Base-by-base conservation (phyloP, 1,139 yeast species). In the Kurtzmaniella natalensis region DNA sequence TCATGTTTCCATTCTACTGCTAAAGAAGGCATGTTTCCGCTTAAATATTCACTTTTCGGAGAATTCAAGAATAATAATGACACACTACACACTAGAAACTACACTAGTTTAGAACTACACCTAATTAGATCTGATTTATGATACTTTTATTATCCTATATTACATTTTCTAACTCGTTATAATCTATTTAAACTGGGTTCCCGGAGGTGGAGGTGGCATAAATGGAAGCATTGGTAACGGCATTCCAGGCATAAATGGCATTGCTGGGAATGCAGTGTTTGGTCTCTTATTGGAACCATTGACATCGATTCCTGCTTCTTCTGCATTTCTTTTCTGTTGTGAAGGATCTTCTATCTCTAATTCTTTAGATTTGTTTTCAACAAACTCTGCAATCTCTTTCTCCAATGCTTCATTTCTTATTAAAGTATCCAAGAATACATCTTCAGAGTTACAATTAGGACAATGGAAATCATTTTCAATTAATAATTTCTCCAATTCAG, bases 391-490 rank as follows among this genome's bases (percentile, higher is more conserved):
- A 21, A 87, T 68, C 37, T 73, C 68, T 30, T 62, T 57, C 41
- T 76, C 77, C 54, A 78, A 65, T 17, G 73, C 83, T 32, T 68
- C 65, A 51, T 86, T 87, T 1, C 72, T 68, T 6, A 68, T 65
- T 39, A 89, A 65, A 9, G 81, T 72, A 57, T 92, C 97, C 33
- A 92, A 67, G 43, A 78, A 78, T 2, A 86, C 70, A 42, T 87
- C 96, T 20, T 76, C 79, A 13, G 72, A 71, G 7, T 72, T 76
- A 62, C 98, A 92, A 42, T 79, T 81, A 7, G 97, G 97, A 59
- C 98, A 92, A 31, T 77, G 78, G 61, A 92, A 92, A 52, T 92
- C 97, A 37, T 78, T 76, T 28, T 86, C 95, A 37, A 92, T 70
- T 28, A 92, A 61, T 3, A 73, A 59, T 46, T 80, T 82, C 51